Conservation (phyloP, 2,329 filamentous ascomycete genomes). For the Dactylonectria estremocensis region DNA sequence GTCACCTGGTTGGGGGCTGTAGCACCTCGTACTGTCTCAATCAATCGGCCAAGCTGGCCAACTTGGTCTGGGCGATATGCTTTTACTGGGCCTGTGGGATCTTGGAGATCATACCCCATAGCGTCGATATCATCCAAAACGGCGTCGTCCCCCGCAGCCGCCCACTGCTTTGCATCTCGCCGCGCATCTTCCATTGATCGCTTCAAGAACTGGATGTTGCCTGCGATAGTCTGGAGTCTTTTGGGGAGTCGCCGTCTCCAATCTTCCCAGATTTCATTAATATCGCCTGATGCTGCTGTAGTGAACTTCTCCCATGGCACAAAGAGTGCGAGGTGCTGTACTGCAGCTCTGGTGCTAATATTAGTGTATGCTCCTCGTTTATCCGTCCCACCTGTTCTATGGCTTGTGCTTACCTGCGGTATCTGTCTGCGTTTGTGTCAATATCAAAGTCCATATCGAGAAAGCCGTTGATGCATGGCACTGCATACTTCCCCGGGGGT, state of each 20-base stretch:
- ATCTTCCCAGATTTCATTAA: neutral
- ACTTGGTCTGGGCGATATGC: neutral
- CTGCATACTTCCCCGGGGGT: slow-evolving; percentile 4
- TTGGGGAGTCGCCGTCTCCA: neutral
- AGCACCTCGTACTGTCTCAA: neutral
- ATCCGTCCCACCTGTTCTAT: too few species aligned
- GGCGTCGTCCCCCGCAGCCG: neutral
- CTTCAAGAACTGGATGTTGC: slow-evolving; percentile 16
- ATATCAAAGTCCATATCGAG: neutral
- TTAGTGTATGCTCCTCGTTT: too few species aligned
- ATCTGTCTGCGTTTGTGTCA: slow-evolving; percentile 1
- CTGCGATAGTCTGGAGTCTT: slow-evolving; percentile 2
- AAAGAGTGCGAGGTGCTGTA: too few species aligned
- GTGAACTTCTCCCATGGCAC: too few species aligned
- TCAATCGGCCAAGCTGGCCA: neutral
- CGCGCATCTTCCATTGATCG: slow-evolving; percentile 13
- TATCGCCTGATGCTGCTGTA: too few species aligned
- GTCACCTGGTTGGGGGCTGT: neutral
- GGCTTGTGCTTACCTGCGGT: slow-evolving; percentile 10
- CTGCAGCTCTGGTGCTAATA: too few species aligned
- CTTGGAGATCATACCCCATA: neutral
- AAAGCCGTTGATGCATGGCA: slow-evolving; percentile 13
- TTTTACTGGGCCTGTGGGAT: neutral
- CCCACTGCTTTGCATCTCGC: slow-evolving; percentile 10
- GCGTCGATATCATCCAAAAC: neutral